phyloP scores from a whole-genome alignment of 116 monocot genomes.

The Dioscorea cayenensis region DNA sequence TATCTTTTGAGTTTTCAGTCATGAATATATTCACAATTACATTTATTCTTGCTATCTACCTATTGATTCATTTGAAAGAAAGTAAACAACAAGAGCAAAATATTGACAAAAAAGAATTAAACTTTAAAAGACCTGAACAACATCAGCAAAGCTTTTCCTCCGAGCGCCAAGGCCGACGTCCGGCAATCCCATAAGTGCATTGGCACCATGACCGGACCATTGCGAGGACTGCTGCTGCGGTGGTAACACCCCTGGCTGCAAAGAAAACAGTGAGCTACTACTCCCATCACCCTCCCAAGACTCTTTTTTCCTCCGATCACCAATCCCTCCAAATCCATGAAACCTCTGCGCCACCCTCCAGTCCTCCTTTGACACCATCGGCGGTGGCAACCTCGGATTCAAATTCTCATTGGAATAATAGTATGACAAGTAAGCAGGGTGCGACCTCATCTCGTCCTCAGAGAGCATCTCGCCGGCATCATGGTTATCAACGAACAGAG shows the following conservation, averaged over 20 bases:
- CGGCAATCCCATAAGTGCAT: conserved; percentile 2
- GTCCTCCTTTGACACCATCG: conserved; percentile 27
- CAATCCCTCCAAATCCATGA: conserved; percentile 20
- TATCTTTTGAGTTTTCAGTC: no score
- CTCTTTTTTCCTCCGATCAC: conserved; percentile 13
- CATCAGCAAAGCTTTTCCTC: conserved; percentile 22
- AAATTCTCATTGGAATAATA: conserved; percentile 48
- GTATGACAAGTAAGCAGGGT: conserved; percentile 51
- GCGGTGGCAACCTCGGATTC: conserved; percentile 42
- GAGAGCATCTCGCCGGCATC: conserved; percentile 4
- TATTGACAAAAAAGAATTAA: background rate
- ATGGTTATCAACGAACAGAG: no score
- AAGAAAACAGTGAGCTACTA: conserved; percentile 17
- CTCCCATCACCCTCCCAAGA: conserved; percentile 9
- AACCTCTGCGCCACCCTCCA: conserved; percentile 24
- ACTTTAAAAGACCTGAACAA: conserved; percentile 15
- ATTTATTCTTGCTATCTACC: no score
- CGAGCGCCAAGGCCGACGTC: conserved; percentile 7
- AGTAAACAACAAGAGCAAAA: background rate
- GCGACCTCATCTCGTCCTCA: conserved; percentile 39
- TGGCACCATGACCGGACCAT: background rate
- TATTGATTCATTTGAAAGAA: no score
- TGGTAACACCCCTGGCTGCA: conserved; percentile 13
- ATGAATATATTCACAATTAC: no score
- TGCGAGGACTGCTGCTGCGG: no score